These are phyloP conservation scores for Gnomoniopsis sp. DNA, from an alignment of 2,329 filamentous ascomycete species.

Conservation along the genomic window DNA sequence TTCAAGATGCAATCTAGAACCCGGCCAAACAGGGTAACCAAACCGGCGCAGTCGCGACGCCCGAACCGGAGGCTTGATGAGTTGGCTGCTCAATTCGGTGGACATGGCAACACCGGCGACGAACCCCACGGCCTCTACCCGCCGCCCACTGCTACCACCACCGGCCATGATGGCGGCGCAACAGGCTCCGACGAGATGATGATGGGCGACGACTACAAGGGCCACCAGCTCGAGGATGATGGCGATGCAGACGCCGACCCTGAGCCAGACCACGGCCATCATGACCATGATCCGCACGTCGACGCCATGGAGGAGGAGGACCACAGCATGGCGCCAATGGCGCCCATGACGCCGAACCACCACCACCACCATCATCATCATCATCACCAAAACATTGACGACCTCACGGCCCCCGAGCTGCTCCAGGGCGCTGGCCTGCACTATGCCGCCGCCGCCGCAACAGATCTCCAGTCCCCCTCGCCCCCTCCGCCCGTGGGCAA, in stretches of 20 bases:
- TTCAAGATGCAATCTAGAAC: conserved; percentile 7
- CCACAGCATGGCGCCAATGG: conserved; percentile 17
- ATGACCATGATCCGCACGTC: conserved; percentile 3
- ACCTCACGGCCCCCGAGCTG: conserved; percentile 13
- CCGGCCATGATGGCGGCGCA: neutral
- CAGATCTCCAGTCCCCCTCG: conserved; percentile 14
- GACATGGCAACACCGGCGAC: conserved; percentile 9
- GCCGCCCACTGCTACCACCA: conserved; percentile 4
- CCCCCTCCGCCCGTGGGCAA: conserved; percentile 12
- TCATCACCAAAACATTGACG: conserved; percentile 11
- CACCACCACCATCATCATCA: conserved; percentile 1
- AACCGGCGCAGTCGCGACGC: conserved; percentile 9
- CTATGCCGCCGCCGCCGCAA: conserved; percentile 9
- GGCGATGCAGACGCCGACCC: conserved; percentile 3
- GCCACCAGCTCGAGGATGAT: neutral
- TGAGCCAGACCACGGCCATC: neutral
- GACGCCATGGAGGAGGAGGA: conserved; percentile 16
- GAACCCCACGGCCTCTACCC: conserved; percentile 9
- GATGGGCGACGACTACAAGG: conserved; percentile 9
- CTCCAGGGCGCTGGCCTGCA: conserved; percentile 2
- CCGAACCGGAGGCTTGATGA: conserved; percentile 15
- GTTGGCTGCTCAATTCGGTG: conserved; percentile 14
- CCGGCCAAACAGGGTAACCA: conserved; percentile 10
- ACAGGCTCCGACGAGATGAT: conserved; percentile 9
- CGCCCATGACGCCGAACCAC: conserved; percentile 14